Conservation (phyloP, 805 yeast genomes). For the Candida sanyiensis region DNA sequence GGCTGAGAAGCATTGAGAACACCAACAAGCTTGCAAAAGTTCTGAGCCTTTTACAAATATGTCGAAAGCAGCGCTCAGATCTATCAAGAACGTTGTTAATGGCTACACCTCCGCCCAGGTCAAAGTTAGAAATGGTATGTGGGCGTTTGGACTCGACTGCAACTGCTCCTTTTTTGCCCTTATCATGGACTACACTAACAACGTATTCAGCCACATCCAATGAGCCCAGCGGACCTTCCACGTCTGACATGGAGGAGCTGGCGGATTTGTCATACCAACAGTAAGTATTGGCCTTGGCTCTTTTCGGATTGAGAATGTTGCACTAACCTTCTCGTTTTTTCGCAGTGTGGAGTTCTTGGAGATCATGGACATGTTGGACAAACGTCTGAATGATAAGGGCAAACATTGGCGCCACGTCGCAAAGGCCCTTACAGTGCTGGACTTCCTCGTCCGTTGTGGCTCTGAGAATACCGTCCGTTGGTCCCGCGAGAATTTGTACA, state of each 20-base stretch:
- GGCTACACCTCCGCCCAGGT: constrained; percentile 87
- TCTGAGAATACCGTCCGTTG: constrained; percentile 85
- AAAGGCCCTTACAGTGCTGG: constrained; percentile 83
- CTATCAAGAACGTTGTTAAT: constrained; percentile 68
- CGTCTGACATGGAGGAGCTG: constrained; percentile 76
- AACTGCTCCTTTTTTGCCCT: background rate
- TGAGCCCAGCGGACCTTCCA: constrained; percentile 79
- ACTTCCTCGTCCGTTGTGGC: constrained; percentile 79
- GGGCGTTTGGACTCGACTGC: too few relatives aligned
- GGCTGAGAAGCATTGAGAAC: background rate
- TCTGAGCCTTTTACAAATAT: constrained; percentile 37
- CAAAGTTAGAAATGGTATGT: constrained; percentile 62
- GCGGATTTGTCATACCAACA: constrained; percentile 64
- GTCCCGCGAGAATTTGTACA: constrained; percentile 84
- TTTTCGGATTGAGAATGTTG: background rate
- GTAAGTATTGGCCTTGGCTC: constrained; percentile 20
- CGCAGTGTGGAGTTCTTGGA: constrained; percentile 74
- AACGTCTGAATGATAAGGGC: constrained; percentile 90
- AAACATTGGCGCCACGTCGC: constrained; percentile 97
- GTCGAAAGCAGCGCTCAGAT: constrained; percentile 76
- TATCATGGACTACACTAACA: constrained; percentile 7
- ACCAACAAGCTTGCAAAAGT: background rate
- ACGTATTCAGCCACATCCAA: constrained; percentile 64
- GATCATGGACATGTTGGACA: constrained; percentile 90
- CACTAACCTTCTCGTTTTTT: constrained; percentile 8